A percentile compares a stretch with the other conserved stretches of the same genome.
phyloP scores from a whole-genome alignment of 345 rosid species.

The Populus simonii region DNA sequence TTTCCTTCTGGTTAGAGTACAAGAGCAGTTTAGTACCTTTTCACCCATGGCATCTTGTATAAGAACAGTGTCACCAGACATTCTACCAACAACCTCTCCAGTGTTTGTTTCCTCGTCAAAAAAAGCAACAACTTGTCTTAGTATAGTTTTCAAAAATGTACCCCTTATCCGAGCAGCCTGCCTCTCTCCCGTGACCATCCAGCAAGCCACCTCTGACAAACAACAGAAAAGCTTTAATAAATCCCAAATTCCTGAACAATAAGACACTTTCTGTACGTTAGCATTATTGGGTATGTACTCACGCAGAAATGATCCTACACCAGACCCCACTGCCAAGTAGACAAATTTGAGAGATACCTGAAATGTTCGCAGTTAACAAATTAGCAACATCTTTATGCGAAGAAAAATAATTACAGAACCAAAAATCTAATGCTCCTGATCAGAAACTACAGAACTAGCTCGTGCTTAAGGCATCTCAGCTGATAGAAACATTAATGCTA shows the following conservation, averaged over 20 bases:
- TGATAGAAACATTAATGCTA: too few relatives aligned
- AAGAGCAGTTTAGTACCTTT: constrained; percentile 16
- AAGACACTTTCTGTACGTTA: too few relatives aligned
- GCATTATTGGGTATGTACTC: too few relatives aligned
- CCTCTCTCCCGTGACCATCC: constrained; percentile 42
- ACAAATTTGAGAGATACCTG: constrained; percentile 30
- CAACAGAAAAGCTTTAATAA: background rate
- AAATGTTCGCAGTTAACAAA: background rate
- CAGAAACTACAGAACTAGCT: too few relatives aligned
- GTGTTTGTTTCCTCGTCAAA: constrained; percentile 32
- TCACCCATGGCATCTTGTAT: constrained; percentile 42
- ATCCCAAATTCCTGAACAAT: too few relatives aligned
- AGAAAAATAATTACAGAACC: background rate
- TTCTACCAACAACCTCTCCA: constrained; percentile 30
- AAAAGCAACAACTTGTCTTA: constrained; percentile 34
- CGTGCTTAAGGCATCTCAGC: too few relatives aligned
- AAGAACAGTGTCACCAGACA: constrained; percentile 34
- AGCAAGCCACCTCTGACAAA: constrained; percentile 33
- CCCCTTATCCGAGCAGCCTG: constrained; percentile 31
- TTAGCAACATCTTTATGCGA: background rate
- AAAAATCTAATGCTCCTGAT: background rate
- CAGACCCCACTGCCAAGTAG: constrained; percentile 20
- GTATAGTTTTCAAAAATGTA: constrained; percentile 27
- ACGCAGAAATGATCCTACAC: too few relatives aligned
- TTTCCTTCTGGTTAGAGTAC: too few relatives aligned